Conservation (phyloP, 306 rosid genomes). For the Prinsepia uniflora region DNA sequence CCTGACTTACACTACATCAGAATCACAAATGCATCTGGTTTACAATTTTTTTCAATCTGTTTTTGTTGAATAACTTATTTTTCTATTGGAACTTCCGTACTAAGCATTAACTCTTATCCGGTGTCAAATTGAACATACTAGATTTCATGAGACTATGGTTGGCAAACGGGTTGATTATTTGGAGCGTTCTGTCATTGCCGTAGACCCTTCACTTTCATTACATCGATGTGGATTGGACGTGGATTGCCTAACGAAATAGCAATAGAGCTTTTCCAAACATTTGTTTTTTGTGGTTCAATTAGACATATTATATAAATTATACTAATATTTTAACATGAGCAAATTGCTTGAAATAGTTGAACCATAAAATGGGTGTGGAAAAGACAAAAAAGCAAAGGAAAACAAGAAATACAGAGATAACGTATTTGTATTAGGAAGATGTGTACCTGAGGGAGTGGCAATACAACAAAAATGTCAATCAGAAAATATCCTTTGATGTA, state of each 20-base stretch:
- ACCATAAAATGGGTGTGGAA: not conserved
- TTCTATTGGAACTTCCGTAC: not conserved
- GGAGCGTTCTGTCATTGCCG: no score
- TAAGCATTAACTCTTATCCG: not conserved
- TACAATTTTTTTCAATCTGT: not conserved
- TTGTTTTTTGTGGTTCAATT: not conserved
- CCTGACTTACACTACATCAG: no score
- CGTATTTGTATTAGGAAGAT: not conserved
- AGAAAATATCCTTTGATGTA: constrained; percentile 54
- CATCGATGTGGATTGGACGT: no score
- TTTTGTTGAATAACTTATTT: not conserved
- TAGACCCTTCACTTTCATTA: no score
- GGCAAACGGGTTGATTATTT: no score
- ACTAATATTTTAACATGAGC: not conserved
- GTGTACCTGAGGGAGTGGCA: constrained; percentile 83
- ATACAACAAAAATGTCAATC: constrained; percentile 52
- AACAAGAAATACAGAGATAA: not conserved
- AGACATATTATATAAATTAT: not conserved
- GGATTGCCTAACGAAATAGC: no score
- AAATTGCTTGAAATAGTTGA: not conserved
- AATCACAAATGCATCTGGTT: not conserved
- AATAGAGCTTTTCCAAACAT: not conserved
- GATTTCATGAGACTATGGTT: no score
- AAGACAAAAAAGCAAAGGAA: not conserved
- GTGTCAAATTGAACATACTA: not conserved